Evolutionary conservation across 2,329 filamentous ascomycete genomes (phyloP).

Genomic region (Talaromyces atroroseus): DNA sequence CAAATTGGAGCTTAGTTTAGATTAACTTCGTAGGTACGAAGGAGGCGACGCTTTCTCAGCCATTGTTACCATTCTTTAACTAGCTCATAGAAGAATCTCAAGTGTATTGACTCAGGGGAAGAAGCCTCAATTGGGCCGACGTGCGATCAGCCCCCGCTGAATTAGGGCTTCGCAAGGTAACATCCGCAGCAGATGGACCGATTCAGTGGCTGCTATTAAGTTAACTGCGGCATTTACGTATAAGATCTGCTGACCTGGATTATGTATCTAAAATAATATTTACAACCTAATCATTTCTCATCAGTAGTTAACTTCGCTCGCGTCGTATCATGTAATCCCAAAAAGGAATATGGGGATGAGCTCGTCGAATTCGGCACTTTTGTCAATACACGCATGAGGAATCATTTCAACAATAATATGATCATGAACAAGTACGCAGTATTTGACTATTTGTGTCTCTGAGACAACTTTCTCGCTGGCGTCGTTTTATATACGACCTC

Average conservation of each 20-base stretch:
- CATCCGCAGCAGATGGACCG: not conserved
- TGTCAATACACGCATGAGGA: too few relatives aligned
- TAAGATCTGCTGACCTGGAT: not conserved
- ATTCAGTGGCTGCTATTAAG: not conserved
- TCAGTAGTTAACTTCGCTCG: too few relatives aligned
- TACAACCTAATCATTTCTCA: not conserved
- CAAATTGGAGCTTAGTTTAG: too few relatives aligned
- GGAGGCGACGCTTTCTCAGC: not conserved
- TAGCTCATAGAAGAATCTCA: not conserved
- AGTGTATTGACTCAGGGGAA: not conserved
- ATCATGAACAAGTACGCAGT: too few relatives aligned
- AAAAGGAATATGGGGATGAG: too few relatives aligned
- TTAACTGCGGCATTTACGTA: not conserved
- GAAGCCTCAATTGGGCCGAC: not conserved
- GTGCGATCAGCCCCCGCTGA: not conserved
- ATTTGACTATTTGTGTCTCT: too few relatives aligned
- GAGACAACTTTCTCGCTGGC: too few relatives aligned
- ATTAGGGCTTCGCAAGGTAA: conserved; percentile 4
- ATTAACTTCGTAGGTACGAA: not conserved
- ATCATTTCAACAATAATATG: too few relatives aligned
- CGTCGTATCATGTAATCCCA: too few relatives aligned
- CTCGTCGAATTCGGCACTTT: too few relatives aligned
- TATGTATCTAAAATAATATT: not conserved
- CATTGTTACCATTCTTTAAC: not conserved
- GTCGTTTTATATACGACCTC: too few relatives aligned